Evolutionary conservation across 2,329 filamentous ascomycete species (phyloP).

Genomic region (Triangularia setosa): DNA sequence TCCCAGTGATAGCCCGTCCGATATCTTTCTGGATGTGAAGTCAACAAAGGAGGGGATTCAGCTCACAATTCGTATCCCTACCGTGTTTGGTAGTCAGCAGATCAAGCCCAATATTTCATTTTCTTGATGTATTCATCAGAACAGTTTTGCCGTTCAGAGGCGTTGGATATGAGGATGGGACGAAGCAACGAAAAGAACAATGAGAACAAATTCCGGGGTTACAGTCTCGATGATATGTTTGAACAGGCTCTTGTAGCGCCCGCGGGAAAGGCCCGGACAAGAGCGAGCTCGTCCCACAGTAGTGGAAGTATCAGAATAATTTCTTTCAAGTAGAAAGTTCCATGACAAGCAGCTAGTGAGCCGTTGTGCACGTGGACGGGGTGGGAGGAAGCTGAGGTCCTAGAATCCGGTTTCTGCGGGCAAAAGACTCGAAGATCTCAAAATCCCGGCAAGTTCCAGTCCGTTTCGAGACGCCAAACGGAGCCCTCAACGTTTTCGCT

Average conservation of each 20-base stretch:
- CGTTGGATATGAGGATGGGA: not conserved
- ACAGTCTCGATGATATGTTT: not conserved
- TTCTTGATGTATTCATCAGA: conserved; percentile 19
- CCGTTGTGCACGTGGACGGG: not conserved
- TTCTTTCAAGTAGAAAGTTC: not conserved
- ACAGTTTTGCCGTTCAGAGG: not conserved
- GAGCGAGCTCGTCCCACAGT: not conserved
- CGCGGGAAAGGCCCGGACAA: not conserved
- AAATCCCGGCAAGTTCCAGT: not conserved
- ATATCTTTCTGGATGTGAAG: conserved; percentile 55
- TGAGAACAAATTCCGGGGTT: not conserved
- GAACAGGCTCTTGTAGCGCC: not conserved
- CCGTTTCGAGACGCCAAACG: not conserved
- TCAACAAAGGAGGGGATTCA: conserved; percentile 56
- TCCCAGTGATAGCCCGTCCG: conserved; percentile 43
- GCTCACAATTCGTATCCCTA: conserved; percentile 54
- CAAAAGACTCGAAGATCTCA: not conserved
- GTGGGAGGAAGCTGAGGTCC: not conserved
- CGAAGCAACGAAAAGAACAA: not conserved
- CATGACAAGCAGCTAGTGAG: not conserved
- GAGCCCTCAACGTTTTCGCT: not conserved
- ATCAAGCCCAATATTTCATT: conserved; percentile 32
- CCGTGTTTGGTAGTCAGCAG: conserved; percentile 44
- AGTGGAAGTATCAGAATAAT: not conserved
- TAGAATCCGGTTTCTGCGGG: not conserved